Base-by-base conservation (phyloP, 257 asterid genomes). In the Salvia splendens region DNA sequence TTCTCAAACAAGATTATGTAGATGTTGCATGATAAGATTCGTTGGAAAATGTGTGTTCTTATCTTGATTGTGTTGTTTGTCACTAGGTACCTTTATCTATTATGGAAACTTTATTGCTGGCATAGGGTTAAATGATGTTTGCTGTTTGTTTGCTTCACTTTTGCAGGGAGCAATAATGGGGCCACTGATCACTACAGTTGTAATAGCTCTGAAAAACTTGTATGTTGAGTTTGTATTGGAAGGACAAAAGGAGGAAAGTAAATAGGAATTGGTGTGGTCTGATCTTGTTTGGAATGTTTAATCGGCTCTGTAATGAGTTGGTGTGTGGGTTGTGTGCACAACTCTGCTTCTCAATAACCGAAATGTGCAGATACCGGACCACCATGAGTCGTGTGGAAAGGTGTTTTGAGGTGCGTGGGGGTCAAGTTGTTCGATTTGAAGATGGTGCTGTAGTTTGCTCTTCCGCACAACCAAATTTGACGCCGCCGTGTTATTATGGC, bases 131-230 rank as follows among this genome's bases (percentile, higher is more conserved):
- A 17, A 55, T 11, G 30, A 47, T 68, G 45, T 64, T 46, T 42
- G 53, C 14, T 7, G 10, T 14, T 61, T 10, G 32, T 14, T 61
- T 10, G 32, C 51, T 35, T 57, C 45, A 17, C 32, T 45, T 64
- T 50, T 78, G 89, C 91, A 91, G 98, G 96, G 98, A 72, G 98
- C 97, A 4, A 88, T 91, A 73, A 88, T 91, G 95, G 97, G 97
- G 61, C 96, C 97, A 10, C 69, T 88, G 82, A 91, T 88, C 51
- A 91, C 97, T 4, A 91, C 96, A 0, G 91, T 91, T 45, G 98
- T 86, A n/a, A 91, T 86, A 16, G 94, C 89, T 8, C 86, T 91
- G 41, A 91, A 91, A 74, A 86, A 89, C 72, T 76, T 91, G 74
- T 91, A 91, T 50, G 89, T 84, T 15, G 96, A 86, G 72, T 88